Evolutionary conservation across 2,329 filamentous ascomycete species (phyloP), one percentile per base, ranked within the genome.

Genomic region (Didymella exigua): DNA sequence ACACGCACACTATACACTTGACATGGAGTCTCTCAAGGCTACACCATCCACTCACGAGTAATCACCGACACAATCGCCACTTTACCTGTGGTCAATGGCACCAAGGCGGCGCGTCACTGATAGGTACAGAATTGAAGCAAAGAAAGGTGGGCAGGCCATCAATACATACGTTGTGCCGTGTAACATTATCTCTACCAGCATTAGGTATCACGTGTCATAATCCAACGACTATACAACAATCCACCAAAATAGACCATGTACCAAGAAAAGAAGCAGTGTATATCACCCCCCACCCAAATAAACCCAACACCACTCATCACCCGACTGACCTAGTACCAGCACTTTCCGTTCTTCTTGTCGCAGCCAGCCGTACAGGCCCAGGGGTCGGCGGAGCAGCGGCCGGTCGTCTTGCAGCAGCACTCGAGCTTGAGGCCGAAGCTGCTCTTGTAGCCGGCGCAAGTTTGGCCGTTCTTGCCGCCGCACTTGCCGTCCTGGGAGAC

Each of bases 341-440:
- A 70, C 31, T 60, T 68, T 18, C 72, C 70, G 34, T 60, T 72
- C 24, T 53, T 58, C 49, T 63, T 66, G 46, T 71, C 68, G 56
- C 70, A 74, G 5, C 66, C 66, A 14, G 59, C 16, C 11, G 60
- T 61, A 37, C 70, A 72, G 5, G 62, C 57, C 49, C 63, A 58
- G 0, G 64, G 37, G 36, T 63, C 63, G 49, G 34, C 60, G 13
- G 60, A 59, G 57, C 70, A 73, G 16, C 43, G 49, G 11, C 67
- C 68, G 18, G 42, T 47, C 43, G 54, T 50, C 47, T 54, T 56
- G 52, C 65, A 58, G 59, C 69, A 73, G 60, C 70, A 72, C 44
- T 62, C 61, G n/a, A 65, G 49, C 24, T 52, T 50, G 10, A 54
- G 23, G 23, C 65, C 65, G 3, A 59, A 60, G 21, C 45, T 36